A percentile compares a stretch with the other conserved stretches of the same genome.
Conservation (phyloP, 257 asterid genomes). For the Plantago ovata region DNA sequence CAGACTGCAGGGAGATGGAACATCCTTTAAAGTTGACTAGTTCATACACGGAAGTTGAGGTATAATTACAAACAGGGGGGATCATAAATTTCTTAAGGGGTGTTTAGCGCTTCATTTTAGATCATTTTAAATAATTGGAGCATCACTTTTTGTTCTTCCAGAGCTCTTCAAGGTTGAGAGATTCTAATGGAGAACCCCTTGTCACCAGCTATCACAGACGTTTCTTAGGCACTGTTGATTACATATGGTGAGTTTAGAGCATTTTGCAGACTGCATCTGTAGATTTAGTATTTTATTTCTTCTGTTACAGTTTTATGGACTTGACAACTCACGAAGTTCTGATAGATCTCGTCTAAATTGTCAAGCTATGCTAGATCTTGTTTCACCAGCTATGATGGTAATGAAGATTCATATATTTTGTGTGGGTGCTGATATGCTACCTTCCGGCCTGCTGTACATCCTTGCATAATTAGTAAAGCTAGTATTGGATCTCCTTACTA, state of each 20-base stretch:
- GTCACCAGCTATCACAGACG: constrained; percentile 82
- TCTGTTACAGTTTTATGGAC: neutral
- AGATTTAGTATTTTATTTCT: neutral
- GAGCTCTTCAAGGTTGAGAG: constrained; percentile 66
- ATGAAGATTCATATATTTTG: too few relatives aligned
- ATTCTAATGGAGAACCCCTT: constrained; percentile 75
- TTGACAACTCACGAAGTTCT: neutral
- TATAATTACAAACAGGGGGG: too few relatives aligned
- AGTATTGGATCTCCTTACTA: too few relatives aligned
- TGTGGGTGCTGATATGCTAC: too few relatives aligned
- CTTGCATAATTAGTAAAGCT: too few relatives aligned
- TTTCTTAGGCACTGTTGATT: constrained; percentile 90
- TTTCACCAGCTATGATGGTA: too few relatives aligned
- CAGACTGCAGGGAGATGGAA: constrained; percentile 54
- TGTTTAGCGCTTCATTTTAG: constrained; percentile 11
- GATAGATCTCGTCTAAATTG: too few relatives aligned
- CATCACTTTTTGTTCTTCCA: constrained; percentile 29
- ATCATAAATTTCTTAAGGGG: constrained; percentile 13
- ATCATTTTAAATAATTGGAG: constrained; percentile 12
- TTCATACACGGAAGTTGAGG: constrained; percentile 77
- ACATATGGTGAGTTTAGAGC: constrained; percentile 72
- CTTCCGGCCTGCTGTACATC: too few relatives aligned
- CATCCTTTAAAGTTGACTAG: constrained; percentile 78
- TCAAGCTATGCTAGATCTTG: too few relatives aligned
- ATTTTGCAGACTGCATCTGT: constrained; percentile 2